Evolutionary conservation across 1,139 yeast genomes (phyloP).

Genomic region (Entelexis paramagnoliae): DNA sequence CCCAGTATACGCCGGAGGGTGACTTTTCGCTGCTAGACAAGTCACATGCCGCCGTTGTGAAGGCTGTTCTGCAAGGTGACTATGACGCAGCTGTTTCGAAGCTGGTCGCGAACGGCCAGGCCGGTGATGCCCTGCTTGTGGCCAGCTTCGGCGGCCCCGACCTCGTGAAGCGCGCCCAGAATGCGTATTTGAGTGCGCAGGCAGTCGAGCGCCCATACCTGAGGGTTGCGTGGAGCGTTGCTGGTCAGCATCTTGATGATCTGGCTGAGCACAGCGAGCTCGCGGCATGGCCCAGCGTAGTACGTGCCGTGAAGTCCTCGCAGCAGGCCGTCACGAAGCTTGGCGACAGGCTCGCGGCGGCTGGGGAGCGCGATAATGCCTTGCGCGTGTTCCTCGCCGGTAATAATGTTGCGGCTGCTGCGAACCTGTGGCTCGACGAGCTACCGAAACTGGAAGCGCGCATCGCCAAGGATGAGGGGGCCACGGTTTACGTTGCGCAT

Average conservation of each 20-base stretch:
- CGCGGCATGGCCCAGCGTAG: constrained; percentile 71
- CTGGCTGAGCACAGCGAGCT: constrained; percentile 70
- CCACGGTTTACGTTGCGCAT: constrained; percentile 64
- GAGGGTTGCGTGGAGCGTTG: constrained; percentile 59
- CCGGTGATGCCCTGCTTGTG: constrained; percentile 72
- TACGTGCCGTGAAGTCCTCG: constrained; percentile 56
- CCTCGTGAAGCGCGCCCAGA: constrained; percentile 56
- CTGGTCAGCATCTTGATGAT: constrained; percentile 50
- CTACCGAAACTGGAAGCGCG: constrained; percentile 48
- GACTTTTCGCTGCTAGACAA: constrained; percentile 35
- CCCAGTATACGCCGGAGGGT: constrained; percentile 35
- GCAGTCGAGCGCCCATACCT: constrained; percentile 50
- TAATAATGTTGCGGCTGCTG: constrained; percentile 64
- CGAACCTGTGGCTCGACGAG: constrained; percentile 77
- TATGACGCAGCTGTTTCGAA: constrained; percentile 56
- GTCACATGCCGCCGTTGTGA: constrained; percentile 33
- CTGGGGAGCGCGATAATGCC: constrained; percentile 55
- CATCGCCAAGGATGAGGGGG: constrained; percentile 38
- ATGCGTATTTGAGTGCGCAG: constrained; percentile 55
- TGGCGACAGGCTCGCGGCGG: constrained; percentile 58
- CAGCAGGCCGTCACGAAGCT: constrained; percentile 51
- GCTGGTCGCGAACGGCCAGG: constrained; percentile 52
- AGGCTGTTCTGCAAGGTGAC: constrained; percentile 52
- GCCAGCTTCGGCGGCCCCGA: constrained; percentile 50
- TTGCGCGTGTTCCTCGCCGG: constrained; percentile 73